phyloP scores from a whole-genome alignment of 352 stramenopile genomes.

The Pythium brachiatum region DNA sequence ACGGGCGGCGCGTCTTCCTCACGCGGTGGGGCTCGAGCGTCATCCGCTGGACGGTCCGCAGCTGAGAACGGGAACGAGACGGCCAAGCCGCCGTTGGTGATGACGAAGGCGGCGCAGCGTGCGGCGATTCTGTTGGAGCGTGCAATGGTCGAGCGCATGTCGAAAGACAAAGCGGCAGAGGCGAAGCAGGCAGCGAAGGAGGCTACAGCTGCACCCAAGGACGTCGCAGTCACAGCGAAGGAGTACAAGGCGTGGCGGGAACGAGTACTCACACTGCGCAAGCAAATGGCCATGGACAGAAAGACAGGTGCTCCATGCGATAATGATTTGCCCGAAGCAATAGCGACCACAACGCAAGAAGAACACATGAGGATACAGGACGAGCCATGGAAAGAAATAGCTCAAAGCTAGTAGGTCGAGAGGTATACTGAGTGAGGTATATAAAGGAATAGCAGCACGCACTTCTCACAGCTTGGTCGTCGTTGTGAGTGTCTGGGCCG shows the following conservation, averaged over 20 bases:
- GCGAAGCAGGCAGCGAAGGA: not conserved
- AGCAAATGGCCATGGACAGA: not conserved
- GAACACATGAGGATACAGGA: not conserved
- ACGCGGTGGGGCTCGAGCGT: not conserved
- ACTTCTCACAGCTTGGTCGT: conserved; percentile 27
- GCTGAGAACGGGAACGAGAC: not conserved
- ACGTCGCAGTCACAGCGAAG: not conserved
- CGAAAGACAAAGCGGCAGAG: not conserved
- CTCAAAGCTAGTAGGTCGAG: not conserved
- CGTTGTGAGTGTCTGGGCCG: conserved; percentile 2
- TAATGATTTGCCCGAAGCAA: not conserved
- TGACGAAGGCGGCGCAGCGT: conserved; percentile 25
- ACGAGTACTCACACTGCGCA: conserved; percentile 3
- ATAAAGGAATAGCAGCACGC: conserved; percentile 3
- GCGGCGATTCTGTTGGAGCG: conserved; percentile 16
- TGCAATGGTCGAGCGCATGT: conserved; percentile 3
- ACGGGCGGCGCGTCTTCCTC: not conserved
- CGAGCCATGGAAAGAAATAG: not conserved
- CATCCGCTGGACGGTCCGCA: not conserved
- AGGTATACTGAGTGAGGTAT: conserved; percentile 2
- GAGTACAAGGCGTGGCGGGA: conserved; percentile 22
- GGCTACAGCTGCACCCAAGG: not conserved
- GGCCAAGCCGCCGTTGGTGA: not conserved
- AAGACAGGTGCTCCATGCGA: not conserved
- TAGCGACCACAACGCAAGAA: not conserved